Evolutionary conservation across 352 stramenopile genomes (phyloP).

Genomic region (Thraustochytrium sp.): DNA sequence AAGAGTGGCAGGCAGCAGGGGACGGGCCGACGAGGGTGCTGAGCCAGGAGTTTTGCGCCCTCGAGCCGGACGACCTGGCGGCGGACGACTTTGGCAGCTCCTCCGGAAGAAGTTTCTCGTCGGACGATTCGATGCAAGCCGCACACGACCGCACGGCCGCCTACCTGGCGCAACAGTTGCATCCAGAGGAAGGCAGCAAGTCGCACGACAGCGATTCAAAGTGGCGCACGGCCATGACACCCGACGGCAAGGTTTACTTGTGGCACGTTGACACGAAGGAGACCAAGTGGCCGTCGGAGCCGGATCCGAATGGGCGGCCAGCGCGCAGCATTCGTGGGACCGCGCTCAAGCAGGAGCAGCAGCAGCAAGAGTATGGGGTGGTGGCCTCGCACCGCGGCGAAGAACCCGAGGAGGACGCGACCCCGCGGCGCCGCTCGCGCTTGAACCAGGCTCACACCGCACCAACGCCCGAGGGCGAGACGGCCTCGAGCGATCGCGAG

Average conservation of each 20-base stretch:
- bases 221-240: not conserved
- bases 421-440: too few relatives aligned
- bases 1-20: too few relatives aligned
- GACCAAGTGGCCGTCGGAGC: not conserved
- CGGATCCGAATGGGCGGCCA: too few relatives aligned
- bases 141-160: not conserved
- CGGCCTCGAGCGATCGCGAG: too few relatives aligned
- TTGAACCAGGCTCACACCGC: not conserved
- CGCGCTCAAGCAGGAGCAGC: too few relatives aligned
- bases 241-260: conserved; percentile 5
- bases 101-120: not conserved
- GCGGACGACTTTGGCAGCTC: not conserved
- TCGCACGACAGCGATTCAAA: not conserved
- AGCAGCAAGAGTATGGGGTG: too few relatives aligned
- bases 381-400: too few relatives aligned
- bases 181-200: not conserved
- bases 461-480: too few relatives aligned
- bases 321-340: too few relatives aligned
- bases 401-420: too few relatives aligned
- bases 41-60: too few relatives aligned
- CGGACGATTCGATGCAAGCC: not conserved
- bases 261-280: conserved; percentile 32
- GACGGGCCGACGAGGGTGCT: too few relatives aligned
- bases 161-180: not conserved
- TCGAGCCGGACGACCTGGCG: not conserved